A percentile compares a stretch with the other conserved stretches of the same genome.
Evolutionary conservation across 179 eudicot genomes (phyloP).

Genomic region (Spergularia azorica): DNA sequence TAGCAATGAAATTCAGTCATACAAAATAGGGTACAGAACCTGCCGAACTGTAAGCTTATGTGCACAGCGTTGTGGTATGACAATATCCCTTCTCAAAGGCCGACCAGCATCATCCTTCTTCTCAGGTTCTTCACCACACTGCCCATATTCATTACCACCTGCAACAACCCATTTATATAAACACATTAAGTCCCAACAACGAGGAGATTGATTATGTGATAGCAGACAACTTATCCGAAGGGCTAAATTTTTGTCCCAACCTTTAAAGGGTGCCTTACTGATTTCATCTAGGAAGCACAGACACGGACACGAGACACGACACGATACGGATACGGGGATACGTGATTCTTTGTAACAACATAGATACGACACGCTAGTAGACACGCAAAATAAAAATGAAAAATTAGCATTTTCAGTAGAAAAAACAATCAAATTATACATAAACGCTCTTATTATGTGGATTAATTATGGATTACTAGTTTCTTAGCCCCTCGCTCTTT

Average conservation of each 20-base stretch:
- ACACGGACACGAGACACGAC: no score
- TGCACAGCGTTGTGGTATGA: constrained; percentile 86
- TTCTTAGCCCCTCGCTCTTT: no score
- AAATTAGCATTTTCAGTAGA: no score
- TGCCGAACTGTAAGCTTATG: constrained; percentile 85
- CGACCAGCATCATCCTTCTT: constrained; percentile 72
- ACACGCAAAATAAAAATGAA: no score
- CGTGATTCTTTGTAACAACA: no score
- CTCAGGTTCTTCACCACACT: constrained; percentile 97
- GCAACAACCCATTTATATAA: constrained; percentile 23
- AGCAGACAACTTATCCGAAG: not conserved
- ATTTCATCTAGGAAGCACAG: no score
- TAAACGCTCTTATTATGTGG: no score
- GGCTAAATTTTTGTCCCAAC: not conserved
- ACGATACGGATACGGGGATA: no score
- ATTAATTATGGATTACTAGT: no score
- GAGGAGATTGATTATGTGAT: not conserved
- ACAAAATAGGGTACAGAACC: constrained; percentile 38
- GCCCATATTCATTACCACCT: constrained; percentile 99
- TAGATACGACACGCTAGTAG: no score
- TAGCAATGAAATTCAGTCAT: constrained; percentile 35
- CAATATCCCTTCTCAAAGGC: constrained; percentile 83
- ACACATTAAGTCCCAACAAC: constrained; percentile 5
- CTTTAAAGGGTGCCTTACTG: constrained; percentile 1
- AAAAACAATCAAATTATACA: no score